Base-by-base conservation (phyloP, 2,329 filamentous ascomycete genomes). In the Apiospora hydei region DNA sequence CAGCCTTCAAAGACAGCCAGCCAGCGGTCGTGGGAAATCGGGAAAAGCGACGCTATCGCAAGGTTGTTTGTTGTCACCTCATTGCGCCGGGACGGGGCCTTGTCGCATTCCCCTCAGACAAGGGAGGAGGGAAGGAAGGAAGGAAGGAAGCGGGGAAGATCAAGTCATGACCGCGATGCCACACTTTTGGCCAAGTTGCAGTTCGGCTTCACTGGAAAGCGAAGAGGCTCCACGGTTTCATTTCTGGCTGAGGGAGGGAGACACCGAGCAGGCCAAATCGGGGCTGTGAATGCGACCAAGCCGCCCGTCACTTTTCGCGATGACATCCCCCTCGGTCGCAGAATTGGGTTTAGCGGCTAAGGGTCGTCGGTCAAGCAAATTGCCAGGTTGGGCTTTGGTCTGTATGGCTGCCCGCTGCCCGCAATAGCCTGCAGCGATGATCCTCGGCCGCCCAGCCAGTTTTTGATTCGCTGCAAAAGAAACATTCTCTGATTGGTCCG, bases 311-410 rank as follows among this genome's bases (percentile, higher is more conserved):
- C 46, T 34, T 38, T 26, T 64, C 70, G 57, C 38, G 69, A 72
- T 46, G 47, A 61, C 61, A 68, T 47, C 41, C 2, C 66, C 47
- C 51, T 71, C 73, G 73, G 73, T 74, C 57, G 71, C 69, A 72
- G 73, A 72, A 74, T 72, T n/a, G 69, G 73, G 73, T 71, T 72
- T 74, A 74, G 73, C 67, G 72, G 69, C 64, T 51, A 43, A 24
- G 57, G 51, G 41, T 67, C 69, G 24, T 68, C 66, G 66, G 66
- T 68, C 8, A 68, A 47, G 43, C 24, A 34, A 46, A 46, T 24
- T 47, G 66, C 26, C 43, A 16, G 64, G 41, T 46, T 61, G 18
- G 24, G 51, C 26, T 38, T 61, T 34, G 53, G 53, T n/a, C n/a
- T n/a, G n/a, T n/a, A n/a, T 61, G 53, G 53, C 26, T 38, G 49